Evolutionary conservation across 73 alveolate species (phyloP).

Genomic region (Blepharisma stoltei): DNA sequence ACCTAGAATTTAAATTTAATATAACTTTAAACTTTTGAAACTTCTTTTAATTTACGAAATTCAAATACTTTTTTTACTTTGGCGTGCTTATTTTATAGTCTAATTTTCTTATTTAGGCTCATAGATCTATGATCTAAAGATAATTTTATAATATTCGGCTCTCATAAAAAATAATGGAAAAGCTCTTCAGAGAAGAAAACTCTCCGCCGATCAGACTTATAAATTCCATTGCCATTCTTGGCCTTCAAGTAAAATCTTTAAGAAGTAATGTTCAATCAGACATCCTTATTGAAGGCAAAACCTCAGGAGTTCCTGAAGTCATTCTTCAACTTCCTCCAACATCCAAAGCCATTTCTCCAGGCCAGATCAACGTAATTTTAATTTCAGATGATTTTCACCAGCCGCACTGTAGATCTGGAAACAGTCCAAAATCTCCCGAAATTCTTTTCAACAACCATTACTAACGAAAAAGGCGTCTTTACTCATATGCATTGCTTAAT

Average conservation of each 20-base stretch:
- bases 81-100: too few relatives aligned
- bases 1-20: too few relatives aligned
- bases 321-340: conserved; percentile 17
- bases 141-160: too few relatives aligned
- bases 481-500: conserved; percentile 13
- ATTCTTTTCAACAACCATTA: background rate
- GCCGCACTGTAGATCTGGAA: conserved; percentile 2
- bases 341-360: background rate
- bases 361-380: background rate
- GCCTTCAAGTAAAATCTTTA: background rate
- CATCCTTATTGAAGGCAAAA: background rate
- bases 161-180: background rate
- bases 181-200: background rate
- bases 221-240: conserved; percentile 9
- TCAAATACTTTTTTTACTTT: too few relatives aligned
- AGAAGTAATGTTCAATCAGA: background rate
- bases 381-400: conserved; percentile 27
- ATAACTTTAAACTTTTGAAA: too few relatives aligned
- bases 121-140: too few relatives aligned
- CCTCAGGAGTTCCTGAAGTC: conserved; percentile 26
- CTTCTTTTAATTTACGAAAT: too few relatives aligned
- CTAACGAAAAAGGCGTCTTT: background rate
- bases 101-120: too few relatives aligned
- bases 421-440: background rate
- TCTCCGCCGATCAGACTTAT: background rate